phyloP scores from a whole-genome alignment of 106 monocot species.

The Acorus calamus region DNA sequence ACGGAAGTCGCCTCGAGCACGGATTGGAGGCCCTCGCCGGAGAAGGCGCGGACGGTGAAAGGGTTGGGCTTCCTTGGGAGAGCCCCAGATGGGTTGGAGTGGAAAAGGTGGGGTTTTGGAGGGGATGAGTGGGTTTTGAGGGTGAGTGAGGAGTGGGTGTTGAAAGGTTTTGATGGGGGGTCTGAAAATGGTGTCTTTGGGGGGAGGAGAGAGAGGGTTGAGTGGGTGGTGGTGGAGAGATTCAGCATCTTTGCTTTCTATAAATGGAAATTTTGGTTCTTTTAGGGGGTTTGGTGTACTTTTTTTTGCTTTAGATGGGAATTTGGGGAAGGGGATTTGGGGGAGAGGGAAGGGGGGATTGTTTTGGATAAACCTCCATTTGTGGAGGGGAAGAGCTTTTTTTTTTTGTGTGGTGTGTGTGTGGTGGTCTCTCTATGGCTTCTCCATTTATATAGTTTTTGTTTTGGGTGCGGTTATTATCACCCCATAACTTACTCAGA shows the following conservation, averaged over 20 bases:
- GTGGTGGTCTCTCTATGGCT: no score
- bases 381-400: no score
- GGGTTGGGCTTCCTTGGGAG: neutral
- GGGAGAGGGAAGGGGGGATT: no score
- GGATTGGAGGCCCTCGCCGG: conserved; percentile 27
- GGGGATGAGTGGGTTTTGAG: conserved; percentile 3
- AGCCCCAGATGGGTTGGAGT: neutral
- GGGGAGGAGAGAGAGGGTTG: neutral
- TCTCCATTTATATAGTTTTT: no score
- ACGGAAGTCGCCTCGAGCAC: conserved; percentile 69
- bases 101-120: conserved; percentile 1
- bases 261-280: no score
- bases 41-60: conserved; percentile 3
- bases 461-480: no score
- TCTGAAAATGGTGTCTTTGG: neutral
- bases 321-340: no score
- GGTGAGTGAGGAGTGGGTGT: neutral
- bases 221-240: neutral
- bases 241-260: neutral
- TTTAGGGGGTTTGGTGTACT: no score
- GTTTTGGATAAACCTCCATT: no score
- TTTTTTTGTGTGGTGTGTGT: no score
- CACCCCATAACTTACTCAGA: no score
- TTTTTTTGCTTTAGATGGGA: no score
- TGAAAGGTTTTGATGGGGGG: neutral